Conservation (phyloP, 306 rosid species). For the Styphnolobium japonicum region DNA sequence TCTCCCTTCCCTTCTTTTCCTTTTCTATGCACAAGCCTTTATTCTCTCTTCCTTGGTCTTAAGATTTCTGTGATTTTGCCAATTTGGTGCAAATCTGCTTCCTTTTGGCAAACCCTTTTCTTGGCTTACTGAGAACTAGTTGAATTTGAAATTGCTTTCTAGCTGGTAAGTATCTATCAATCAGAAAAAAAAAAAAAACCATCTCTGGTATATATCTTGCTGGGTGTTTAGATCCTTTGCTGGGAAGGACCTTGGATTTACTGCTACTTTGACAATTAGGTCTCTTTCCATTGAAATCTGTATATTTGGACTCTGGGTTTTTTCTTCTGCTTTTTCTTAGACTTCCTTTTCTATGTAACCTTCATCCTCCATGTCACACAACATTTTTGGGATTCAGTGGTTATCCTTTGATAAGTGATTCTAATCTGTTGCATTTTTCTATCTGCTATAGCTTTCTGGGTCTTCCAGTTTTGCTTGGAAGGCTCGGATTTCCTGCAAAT, state of each 20-base stretch:
- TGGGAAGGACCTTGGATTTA: neutral
- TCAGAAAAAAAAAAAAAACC: neutral
- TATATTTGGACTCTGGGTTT: neutral
- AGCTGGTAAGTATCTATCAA: neutral
- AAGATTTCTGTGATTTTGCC: conserved; percentile 16
- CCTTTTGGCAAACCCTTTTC: neutral
- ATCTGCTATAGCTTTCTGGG: neutral
- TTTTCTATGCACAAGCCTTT: conserved; percentile 10
- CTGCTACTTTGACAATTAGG: neutral
- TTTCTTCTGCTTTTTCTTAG: neutral
- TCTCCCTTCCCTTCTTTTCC: conserved; percentile 2
- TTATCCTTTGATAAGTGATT: neutral
- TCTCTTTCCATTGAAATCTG: neutral
- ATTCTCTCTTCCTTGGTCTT: neutral
- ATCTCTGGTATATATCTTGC: neutral
- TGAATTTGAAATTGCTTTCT: conserved; percentile 20
- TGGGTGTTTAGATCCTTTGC: conserved; percentile 16
- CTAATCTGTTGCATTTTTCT: conserved; percentile 15
- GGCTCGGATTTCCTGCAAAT: conserved; percentile 18
- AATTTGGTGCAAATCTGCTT: conserved; percentile 20
- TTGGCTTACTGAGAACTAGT: neutral
- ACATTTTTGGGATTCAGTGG: neutral
- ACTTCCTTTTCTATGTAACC: neutral
- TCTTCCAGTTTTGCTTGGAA: conserved; percentile 14
- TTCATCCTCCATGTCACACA: neutral